These are phyloP conservation scores for Eucalyptus dawsonii DNA, from an alignment of 345 rosid genomes.

Conservation along the genomic window DNA sequence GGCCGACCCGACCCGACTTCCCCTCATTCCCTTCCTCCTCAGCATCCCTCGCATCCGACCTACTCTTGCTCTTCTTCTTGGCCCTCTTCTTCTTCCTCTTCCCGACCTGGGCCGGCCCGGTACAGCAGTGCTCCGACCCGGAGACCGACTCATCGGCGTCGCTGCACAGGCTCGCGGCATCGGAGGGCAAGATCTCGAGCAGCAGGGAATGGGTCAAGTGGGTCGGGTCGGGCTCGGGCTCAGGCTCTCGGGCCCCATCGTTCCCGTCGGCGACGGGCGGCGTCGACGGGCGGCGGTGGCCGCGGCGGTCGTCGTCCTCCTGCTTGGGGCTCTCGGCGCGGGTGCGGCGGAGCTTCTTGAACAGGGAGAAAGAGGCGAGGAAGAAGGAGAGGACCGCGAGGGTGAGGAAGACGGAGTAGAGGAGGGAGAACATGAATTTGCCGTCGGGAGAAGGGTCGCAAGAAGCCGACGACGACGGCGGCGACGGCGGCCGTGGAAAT, in stretches of 20 bases:
- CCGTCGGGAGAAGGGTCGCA: background rate
- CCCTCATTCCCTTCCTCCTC: background rate
- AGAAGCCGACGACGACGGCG: background rate
- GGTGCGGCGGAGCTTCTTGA: constrained; percentile 4
- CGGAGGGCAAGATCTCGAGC: background rate
- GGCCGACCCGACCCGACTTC: constrained; percentile 11
- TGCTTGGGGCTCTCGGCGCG: background rate
- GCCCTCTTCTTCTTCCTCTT: constrained; percentile 22
- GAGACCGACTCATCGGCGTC: constrained; percentile 10
- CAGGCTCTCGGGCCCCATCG: background rate
- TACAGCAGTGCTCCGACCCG: background rate
- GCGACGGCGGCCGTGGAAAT: background rate
- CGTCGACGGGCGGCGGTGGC: background rate
- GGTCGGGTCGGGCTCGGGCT: background rate
- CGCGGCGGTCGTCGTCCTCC: background rate
- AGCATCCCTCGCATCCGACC: background rate
- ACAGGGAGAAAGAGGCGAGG: constrained; percentile 12
- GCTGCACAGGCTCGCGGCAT: background rate
- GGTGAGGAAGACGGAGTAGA: constrained; percentile 17
- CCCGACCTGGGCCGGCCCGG: background rate
- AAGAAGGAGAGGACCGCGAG: constrained; percentile 27
- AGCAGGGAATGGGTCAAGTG: background rate
- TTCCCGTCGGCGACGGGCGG: background rate
- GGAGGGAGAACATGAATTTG: background rate
- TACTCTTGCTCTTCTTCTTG: constrained; percentile 41